Evolutionary conservation across 148 eudicot species (phyloP), one percentile per base, ranked within the genome.

Genomic region (Fagopyrum homotropicum): DNA sequence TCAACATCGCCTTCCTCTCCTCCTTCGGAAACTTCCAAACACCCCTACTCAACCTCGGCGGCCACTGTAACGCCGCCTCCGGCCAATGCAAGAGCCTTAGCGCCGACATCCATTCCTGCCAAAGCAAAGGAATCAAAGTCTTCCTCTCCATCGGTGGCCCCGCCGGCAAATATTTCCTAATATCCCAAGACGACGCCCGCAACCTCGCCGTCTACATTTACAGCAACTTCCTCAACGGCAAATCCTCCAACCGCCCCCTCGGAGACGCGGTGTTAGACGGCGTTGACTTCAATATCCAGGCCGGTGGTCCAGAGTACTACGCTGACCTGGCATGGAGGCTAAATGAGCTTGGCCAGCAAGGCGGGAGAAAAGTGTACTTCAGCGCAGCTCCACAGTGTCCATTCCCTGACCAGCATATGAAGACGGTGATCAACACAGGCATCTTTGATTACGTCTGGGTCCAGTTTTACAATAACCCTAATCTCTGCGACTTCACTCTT

Each of bases 41-140:
- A 8, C 97, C 97, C 1, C 71, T 56, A 30, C 75, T 92, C 73
- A 88, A 92, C 88, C 87, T 92, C 55, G 97, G 90, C 40, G 90
- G 91, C 52, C 97, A 92, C 80, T 92, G 95, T 75, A 77, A 80
- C 75, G 89, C 93, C 5, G 72, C 56, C 47, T 16, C 81, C 7
- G 81, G 81, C 46, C 45, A 75, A 16, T 83, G 86, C 78, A 64
- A 57, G 7, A 45, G 71, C 14, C 1, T 78, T 0, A 78, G 86
- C 35, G 12, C 47, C n/a, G 77, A 76, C 43, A 78, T 83, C 29
- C 17, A 54, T 0, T 35, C 45, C 10, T 83, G 86, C 61, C 81
- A 83, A 59, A 30, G 48, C 10, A 70, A 30, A 11, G 83, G 81
- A 2, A 46, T 80, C 47, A 66, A 75, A 48, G 80, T 83, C 17